These are phyloP conservation scores for Xylaria arbuscula DNA, from an alignment of 2,329 filamentous ascomycete genomes.

Conservation along the genomic window DNA sequence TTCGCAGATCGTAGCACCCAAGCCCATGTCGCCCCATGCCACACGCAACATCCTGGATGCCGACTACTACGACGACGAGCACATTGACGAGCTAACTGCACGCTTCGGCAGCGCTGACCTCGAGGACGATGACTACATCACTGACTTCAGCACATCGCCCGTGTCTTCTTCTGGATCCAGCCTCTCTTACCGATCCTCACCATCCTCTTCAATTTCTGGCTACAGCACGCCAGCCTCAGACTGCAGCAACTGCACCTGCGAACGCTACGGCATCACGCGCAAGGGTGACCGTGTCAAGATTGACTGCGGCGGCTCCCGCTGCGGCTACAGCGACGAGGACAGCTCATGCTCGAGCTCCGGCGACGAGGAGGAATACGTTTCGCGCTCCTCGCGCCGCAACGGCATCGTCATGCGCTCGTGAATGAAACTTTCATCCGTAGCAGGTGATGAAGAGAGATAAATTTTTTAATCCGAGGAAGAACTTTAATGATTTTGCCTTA, in stretches of 20 bases:
- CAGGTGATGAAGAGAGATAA: conserved; percentile 40
- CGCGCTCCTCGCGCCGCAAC: conserved; percentile 69
- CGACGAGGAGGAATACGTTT: conserved; percentile 70
- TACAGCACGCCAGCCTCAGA: conserved; percentile 84
- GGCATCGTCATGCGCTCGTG: conserved; percentile 67
- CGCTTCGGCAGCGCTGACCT: conserved; percentile 75
- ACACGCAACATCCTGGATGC: conserved; percentile 87
- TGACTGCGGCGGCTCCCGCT: conserved; percentile 90
- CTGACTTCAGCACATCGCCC: conserved; percentile 67
- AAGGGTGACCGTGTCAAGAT: conserved; percentile 93
- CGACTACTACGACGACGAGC: conserved; percentile 78
- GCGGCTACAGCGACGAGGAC: conserved; percentile 80
- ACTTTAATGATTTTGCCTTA: conserved; percentile 34
- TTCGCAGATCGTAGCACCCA: conserved; percentile 90
- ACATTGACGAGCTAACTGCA: conserved; percentile 81
- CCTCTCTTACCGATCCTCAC: conserved; percentile 76
- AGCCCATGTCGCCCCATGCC: conserved; percentile 87
- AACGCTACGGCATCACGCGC: conserved; percentile 96
- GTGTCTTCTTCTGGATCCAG: conserved; percentile 76
- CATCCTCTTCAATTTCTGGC: conserved; percentile 78
- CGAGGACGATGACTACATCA: conserved; percentile 67
- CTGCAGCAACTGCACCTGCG: conserved; percentile 86
- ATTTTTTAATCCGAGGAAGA: conserved; percentile 45
- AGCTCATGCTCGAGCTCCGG: conserved; percentile 75
- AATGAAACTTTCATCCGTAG: conserved; percentile 37